phyloP scores from a whole-genome alignment of 179 eudicot genomes.

The Carnegiea gigantea region DNA sequence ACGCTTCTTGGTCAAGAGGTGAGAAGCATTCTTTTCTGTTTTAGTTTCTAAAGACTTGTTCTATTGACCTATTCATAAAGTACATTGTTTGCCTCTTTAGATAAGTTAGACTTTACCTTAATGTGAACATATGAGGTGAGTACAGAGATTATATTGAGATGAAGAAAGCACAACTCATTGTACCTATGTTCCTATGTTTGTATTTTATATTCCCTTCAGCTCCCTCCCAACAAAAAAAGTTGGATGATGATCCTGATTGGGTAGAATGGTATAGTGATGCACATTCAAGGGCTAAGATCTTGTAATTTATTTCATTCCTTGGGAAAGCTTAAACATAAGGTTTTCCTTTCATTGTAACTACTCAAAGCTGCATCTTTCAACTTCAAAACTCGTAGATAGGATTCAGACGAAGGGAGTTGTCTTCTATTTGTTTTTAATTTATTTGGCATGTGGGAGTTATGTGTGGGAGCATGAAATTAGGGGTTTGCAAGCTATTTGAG shows the following conservation, averaged over 20 bases:
- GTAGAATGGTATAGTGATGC: no score
- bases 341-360: neutral
- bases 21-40: slow-evolving; percentile 13
- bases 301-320: neutral
- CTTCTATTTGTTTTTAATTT: neutral
- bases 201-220: no score
- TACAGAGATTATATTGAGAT: no score
- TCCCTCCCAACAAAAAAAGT: no score
- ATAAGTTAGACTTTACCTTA: neutral
- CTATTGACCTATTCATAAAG: neutral
- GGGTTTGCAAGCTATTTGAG: neutral
- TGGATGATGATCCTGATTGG: no score
- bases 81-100: neutral
- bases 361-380: neutral
- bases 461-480: neutral
- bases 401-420: neutral
- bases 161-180: neutral
- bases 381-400: neutral
- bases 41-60: neutral
- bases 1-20: slow-evolving; percentile 86
- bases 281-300: no score
- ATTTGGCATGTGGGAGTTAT: neutral
- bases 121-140: neutral
- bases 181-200: neutral
- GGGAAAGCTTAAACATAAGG: neutral